These are phyloP conservation scores for Toxicodendron radicans DNA, from an alignment of 345 rosid species.

Conservation along the genomic window DNA sequence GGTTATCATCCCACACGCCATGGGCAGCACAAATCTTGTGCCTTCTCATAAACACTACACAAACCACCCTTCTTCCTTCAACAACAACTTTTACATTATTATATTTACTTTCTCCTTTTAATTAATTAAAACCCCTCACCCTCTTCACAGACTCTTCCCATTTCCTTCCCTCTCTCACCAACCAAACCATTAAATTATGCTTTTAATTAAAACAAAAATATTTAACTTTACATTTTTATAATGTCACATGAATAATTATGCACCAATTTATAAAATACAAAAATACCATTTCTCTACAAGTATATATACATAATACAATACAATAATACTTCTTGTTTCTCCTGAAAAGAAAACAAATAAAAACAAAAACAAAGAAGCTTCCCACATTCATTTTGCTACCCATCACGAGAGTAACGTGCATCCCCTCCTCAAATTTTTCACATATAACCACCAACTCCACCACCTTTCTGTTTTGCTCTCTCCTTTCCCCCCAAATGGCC, in stretches of 20 bases:
- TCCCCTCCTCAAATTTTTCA: slow-evolving; percentile 23
- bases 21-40: slow-evolving; percentile 87
- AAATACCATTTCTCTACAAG: not conserved
- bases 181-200: slow-evolving; percentile 26
- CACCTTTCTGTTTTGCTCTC: slow-evolving; percentile 28
- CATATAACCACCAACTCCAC: slow-evolving; percentile 44
- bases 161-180: slow-evolving; percentile 40
- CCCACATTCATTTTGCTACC: slow-evolving; percentile 61
- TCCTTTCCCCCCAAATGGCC: slow-evolving; percentile 42
- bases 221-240: no score
- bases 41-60: slow-evolving; percentile 37
- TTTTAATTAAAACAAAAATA: no score
- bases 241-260: no score
- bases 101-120: not conserved
- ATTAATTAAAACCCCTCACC: slow-evolving; percentile 6
- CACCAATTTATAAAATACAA: no score
- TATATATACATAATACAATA: not conserved
- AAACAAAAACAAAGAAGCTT: slow-evolving; percentile 32
- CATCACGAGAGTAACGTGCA: slow-evolving; percentile 87
- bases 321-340: not conserved
- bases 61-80: not conserved
- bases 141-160: slow-evolving; percentile 31
- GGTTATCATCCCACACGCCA: slow-evolving; percentile 62
- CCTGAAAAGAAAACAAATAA: not conserved
- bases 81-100: not conserved